Evolutionary conservation across 768 basidiomycete species (phyloP).

Genomic region (Rhizopogon rudus): DNA sequence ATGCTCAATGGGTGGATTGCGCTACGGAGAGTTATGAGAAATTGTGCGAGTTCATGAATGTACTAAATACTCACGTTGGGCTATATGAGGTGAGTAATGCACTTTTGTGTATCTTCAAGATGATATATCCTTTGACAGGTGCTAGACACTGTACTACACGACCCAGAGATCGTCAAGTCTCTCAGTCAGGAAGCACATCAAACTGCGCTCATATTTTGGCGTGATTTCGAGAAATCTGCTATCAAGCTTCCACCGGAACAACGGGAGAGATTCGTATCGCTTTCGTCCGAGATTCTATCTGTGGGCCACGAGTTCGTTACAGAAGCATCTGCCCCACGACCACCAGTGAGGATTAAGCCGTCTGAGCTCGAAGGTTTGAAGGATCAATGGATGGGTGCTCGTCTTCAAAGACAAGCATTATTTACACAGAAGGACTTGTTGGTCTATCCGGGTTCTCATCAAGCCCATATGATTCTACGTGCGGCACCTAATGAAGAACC

Average conservation of each 20-base stretch:
- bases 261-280: conserved; percentile 77
- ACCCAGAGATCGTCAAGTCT: conserved; percentile 58
- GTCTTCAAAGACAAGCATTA: conserved; percentile 69
- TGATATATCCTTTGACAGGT: conserved; percentile 39
- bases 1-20: conserved; percentile 73
- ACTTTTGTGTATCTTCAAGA: not conserved
- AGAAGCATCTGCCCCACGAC: conserved; percentile 56
- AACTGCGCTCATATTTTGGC: conserved; percentile 90
- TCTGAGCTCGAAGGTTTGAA: conserved; percentile 69
- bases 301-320: conserved; percentile 85
- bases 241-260: conserved; percentile 80
- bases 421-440: conserved; percentile 72
- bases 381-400: conserved; percentile 71
- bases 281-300: conserved; percentile 84
- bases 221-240: conserved; percentile 96
- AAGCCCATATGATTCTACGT: conserved; percentile 91
- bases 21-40: conserved; percentile 87
- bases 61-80: conserved; percentile 89
- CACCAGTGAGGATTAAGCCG: conserved; percentile 63
- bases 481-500: conserved; percentile 84
- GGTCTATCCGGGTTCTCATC: conserved; percentile 81
- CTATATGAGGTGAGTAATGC: conserved; percentile 71
- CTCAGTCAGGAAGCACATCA: conserved; percentile 73
- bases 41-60: conserved; percentile 96
- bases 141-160: conserved; percentile 63